phyloP scores from a whole-genome alignment of 192 early-diverging fungal species.

The Coemansia sp. region DNA sequence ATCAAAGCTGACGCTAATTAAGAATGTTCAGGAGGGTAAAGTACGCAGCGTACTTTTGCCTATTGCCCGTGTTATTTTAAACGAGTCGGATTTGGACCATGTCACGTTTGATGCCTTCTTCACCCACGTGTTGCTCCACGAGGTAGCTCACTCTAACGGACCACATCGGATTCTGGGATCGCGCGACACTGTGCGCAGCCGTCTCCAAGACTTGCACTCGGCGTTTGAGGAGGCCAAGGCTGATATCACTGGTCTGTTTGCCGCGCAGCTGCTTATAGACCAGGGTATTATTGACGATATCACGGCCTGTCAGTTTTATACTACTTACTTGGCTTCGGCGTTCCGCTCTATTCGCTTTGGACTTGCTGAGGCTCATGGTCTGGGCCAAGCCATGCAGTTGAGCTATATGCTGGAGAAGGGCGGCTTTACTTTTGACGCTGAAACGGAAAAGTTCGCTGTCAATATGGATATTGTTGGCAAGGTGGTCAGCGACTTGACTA shows the following conservation, averaged over 20 bases:
- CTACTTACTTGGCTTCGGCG: conserved; percentile 68
- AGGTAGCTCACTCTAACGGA: conserved; percentile 68
- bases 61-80: conserved; percentile 57
- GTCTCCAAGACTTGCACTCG: conserved; percentile 64
- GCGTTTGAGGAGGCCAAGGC: conserved; percentile 77
- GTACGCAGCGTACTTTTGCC: conserved; percentile 59
- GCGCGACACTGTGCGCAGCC: conserved; percentile 60
- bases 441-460: conserved; percentile 53
- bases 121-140: conserved; percentile 67
- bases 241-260: conserved; percentile 66
- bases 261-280: conserved; percentile 57
- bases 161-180: conserved; percentile 54
- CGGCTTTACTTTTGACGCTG: conserved; percentile 53
- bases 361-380: conserved; percentile 63
- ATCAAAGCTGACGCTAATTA: conserved; percentile 68
- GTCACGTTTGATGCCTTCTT: conserved; percentile 68
- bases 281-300: conserved; percentile 57
- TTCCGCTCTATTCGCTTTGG: conserved; percentile 71
- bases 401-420: conserved; percentile 64
- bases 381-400: conserved; percentile 70
- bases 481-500: conserved; percentile 59
- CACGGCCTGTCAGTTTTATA: conserved; percentile 60
- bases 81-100: conserved; percentile 50
- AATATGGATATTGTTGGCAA: conserved; percentile 55
- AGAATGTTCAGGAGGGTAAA: conserved; percentile 73